Base-by-base conservation (phyloP, 768 basidiomycete species). In the Pleurotus cornucopiae region DNA sequence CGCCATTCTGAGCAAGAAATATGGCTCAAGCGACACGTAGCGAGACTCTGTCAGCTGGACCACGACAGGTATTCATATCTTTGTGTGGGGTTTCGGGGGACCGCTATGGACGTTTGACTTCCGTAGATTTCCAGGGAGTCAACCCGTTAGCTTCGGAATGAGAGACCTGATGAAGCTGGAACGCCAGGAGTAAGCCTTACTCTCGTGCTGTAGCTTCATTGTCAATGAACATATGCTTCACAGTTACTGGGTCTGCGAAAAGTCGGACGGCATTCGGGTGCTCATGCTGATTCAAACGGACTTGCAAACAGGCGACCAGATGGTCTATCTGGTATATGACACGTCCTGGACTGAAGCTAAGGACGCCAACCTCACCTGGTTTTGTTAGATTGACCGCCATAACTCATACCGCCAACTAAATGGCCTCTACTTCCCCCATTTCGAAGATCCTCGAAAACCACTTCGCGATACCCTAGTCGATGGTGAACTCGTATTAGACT, bases 171-270 rank as follows among this genome's bases (percentile, higher is more conserved):
- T 77, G 9, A 84, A 88, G 66, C 77, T 98, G 41, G 92, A 96
- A 71, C 73, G 72, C 14, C 82, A 88, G 75, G 93, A 98, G 94
- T 95, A 69, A 59, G 18, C 25, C 20, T 43, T 58, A 47, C 34
- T 41, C 47, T 46, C 5, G 58, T 1, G 46, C 46, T 26, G 43
- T 2, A 14, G 46, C 57, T 47, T 26, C 13, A 9, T 49, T 21
- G 45, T 13, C 45, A 14, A 56, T 51, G 40, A 54, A 51, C 61
- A 39, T 48, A 59, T 54, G 48, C 46, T 30, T 23, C 46, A 38
- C 66, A 98, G 95, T 67, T 99, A 90, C 71, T 99, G 96, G 96
- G 97, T 99, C 43, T 97, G 94, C 73, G 97, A 99, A 76, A 98
- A 98, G 76, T 96, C 93, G 11, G 97, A 98, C 66, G 97, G 97